Evolutionary conservation across 2,329 filamentous ascomycete genomes (phyloP).

Genomic region (Fragosphaeria purpurea): DNA sequence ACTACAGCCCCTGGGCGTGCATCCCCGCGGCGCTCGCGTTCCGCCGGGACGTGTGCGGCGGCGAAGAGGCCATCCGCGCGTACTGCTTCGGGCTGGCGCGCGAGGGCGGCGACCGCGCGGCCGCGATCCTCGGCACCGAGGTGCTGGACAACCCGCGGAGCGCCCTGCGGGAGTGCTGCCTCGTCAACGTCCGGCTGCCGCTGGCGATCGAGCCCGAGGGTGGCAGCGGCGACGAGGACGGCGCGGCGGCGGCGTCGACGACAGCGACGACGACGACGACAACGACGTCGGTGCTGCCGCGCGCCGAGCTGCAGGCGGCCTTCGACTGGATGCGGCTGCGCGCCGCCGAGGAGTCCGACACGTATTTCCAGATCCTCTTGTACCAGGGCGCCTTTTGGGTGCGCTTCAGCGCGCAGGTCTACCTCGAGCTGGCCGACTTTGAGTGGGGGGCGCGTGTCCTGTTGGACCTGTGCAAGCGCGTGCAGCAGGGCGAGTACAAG

Average conservation of each 20-base stretch:
- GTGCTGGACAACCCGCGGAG: constrained; percentile 46
- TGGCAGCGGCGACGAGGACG: not conserved
- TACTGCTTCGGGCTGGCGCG: constrained; percentile 48
- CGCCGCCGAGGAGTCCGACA: constrained; percentile 36
- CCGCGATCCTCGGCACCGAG: constrained; percentile 49
- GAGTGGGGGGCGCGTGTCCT: constrained; percentile 46
- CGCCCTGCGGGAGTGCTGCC: constrained; percentile 44
- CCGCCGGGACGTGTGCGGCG: constrained; percentile 49
- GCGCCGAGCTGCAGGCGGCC: constrained; percentile 17
- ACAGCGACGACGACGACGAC: constrained; percentile 5
- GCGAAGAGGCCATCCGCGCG: constrained; percentile 50
- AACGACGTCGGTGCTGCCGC: too few relatives aligned
- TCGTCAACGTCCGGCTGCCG: constrained; percentile 57
- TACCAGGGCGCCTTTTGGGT: constrained; percentile 51
- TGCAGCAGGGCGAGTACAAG: constrained; percentile 13
- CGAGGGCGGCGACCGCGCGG: constrained; percentile 45
- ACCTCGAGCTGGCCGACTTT: constrained; percentile 56
- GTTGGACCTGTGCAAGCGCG: constrained; percentile 18
- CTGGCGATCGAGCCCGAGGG: constrained; percentile 12
- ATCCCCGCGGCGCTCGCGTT: constrained; percentile 53
- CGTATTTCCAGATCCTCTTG: constrained; percentile 47
- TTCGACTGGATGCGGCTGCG: constrained; percentile 27
- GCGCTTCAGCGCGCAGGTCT: constrained; percentile 56
- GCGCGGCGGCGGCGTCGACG: too few relatives aligned
- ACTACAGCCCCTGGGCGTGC: constrained; percentile 53